phyloP scores from a whole-genome alignment of 176 grass and related monocot genomes.

The Saccharum spontaneum region DNA sequence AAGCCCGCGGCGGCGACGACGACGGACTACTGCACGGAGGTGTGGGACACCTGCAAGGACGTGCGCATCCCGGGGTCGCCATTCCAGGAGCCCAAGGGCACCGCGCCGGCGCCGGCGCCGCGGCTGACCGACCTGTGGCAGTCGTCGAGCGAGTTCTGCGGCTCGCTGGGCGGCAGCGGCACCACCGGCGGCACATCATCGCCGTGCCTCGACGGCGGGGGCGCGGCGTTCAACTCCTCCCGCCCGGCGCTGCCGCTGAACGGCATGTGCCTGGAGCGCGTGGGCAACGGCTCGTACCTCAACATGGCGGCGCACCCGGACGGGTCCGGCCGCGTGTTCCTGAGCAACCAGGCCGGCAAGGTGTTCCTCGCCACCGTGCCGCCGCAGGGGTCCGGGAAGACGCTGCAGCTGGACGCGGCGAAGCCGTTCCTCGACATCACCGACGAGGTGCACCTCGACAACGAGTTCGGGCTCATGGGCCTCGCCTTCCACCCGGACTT shows the following conservation, averaged over 20 bases:
- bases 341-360: constrained; percentile 60
- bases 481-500: constrained; percentile 84
- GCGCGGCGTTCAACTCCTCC: constrained; percentile 47
- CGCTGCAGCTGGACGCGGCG: constrained; percentile 38
- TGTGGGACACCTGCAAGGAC: constrained; percentile 78
- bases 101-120: constrained; percentile 38
- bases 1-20: neutral
- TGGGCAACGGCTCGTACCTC: constrained; percentile 70
- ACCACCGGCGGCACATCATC: neutral
- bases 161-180: constrained; percentile 38
- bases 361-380: constrained; percentile 79
- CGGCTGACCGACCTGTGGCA: constrained; percentile 66
- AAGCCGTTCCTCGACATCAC: constrained; percentile 80
- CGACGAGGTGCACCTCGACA: constrained; percentile 66
- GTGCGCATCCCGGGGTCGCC: constrained; percentile 54
- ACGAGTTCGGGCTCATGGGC: constrained; percentile 62
- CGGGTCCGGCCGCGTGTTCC: constrained; percentile 69
- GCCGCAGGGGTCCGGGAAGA: constrained; percentile 42
- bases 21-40: constrained; percentile 51
- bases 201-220: constrained; percentile 59
- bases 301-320: constrained; percentile 89
- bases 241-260: constrained; percentile 24
- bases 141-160: constrained; percentile 62
- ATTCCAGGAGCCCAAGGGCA: constrained; percentile 45
- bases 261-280: constrained; percentile 83